Base-by-base conservation (phyloP, 23 red algal species). In the Cyanidium caldarium region DNA sequence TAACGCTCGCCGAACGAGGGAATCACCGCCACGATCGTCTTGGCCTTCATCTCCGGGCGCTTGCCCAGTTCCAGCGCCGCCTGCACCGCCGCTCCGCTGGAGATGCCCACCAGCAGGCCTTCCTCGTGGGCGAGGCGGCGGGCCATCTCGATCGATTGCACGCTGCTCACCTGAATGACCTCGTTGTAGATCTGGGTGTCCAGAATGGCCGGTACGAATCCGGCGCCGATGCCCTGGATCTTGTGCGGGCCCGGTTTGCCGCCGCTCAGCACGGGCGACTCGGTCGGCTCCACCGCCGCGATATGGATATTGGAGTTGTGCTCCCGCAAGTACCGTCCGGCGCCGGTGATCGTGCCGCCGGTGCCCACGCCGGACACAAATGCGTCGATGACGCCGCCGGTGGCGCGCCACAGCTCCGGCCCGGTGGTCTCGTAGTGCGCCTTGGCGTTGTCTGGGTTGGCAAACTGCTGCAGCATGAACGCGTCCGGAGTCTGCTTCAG, bases 391-490 rank as follows among this genome's bases (percentile, higher is more conserved):
- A 20, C 37, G 20, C 38, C 66, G 46, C 46, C 74, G 38, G 58
- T 68, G 41, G 58, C 34, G 38, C 37, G 37, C 58, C 41, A 44
- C 7, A 94, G 80, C 38, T 94, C 87, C 1, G 87, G 87, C 19
- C 87, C 87, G 12, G 87, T 94, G 12, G 87, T 94, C 65, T 94
- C 87, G 65, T 94, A 94, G 65, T 94, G 87, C 17, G 82, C 75
- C 80, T 94, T 85, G 13, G 87, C 80, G 51, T 94, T 94, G 73
- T 81, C 78, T 0, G 87, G 87, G 51, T 94, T 94, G 34, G 80
- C 78, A 77, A 94, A 94, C 70, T 94, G 87, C 39, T 94, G 87
- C 36, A 94, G 76, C 81, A 94, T 86, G 70, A 78, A 94, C 5
- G 81, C 75, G 58, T 82, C 69, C 28, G 69, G 72, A 28, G 77